A percentile compares a stretch with the other conserved stretches of the same genome.
Evolutionary conservation across 2,329 filamentous ascomycete genomes (phyloP).

Genomic region (Aspergillus hiratsukae): DNA sequence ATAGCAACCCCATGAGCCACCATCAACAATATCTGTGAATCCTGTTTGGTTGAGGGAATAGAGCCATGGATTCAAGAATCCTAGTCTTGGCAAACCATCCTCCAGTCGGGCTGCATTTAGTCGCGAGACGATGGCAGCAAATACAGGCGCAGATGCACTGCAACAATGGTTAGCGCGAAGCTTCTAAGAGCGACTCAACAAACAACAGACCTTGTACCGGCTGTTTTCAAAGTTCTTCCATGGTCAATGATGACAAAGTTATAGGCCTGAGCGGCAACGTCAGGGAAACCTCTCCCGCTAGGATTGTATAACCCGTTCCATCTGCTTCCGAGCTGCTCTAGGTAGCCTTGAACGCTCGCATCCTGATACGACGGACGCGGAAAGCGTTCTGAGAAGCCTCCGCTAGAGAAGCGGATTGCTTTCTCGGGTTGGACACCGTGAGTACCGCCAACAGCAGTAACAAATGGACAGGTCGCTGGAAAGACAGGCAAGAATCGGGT

Average conservation of each 20-base stretch:
- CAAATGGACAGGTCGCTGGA: conserved; percentile 57
- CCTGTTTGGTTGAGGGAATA: conserved; percentile 45
- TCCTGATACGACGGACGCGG: conserved; percentile 46
- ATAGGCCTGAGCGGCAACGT: conserved; percentile 56
- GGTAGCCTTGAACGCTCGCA: conserved; percentile 41
- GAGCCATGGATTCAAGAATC: conserved; percentile 61
- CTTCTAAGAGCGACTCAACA: neutral
- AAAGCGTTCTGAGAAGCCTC: conserved; percentile 49
- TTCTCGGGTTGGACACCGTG: conserved; percentile 50
- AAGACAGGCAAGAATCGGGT: conserved; percentile 52
- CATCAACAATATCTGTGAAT: conserved; percentile 47
- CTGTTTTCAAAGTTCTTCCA: conserved; percentile 33
- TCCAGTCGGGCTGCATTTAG: conserved; percentile 60
- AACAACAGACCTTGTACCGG: conserved; percentile 43
- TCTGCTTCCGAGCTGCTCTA: conserved; percentile 37
- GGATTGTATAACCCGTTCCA: conserved; percentile 47
- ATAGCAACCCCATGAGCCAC: conserved; percentile 44
- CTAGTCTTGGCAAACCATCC: conserved; percentile 50
- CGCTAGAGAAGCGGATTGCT: conserved; percentile 50
- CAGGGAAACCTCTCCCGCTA: conserved; percentile 57
- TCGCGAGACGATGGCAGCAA: conserved; percentile 59
- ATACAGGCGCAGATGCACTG: conserved; percentile 57
- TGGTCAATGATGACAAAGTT: conserved; percentile 39
- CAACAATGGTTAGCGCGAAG: neutral
- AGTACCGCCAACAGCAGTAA: conserved; percentile 61